These are phyloP conservation scores for Sarcodon aspratus DNA, from an alignment of 768 basidiomycete species.

Conservation along the genomic window DNA sequence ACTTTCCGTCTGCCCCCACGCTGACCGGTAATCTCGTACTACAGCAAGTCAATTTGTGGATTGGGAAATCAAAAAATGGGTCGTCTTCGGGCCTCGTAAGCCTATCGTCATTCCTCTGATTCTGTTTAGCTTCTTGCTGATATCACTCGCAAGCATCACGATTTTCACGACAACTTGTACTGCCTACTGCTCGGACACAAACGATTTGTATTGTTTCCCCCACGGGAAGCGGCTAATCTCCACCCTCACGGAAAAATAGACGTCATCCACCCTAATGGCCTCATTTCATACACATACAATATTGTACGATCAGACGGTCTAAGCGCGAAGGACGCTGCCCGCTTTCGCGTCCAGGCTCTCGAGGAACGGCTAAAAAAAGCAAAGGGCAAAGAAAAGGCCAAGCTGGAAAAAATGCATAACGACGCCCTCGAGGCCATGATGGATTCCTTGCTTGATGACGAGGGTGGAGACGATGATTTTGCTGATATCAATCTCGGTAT, in stretches of 20 bases:
- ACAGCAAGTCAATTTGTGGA: constrained; percentile 21
- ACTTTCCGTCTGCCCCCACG: constrained; percentile 15
- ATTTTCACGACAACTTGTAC: constrained; percentile 23
- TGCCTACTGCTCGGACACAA: constrained; percentile 17
- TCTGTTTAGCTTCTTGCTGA: not conserved
- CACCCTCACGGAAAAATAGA: constrained; percentile 15
- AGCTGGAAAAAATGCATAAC: constrained; percentile 11
- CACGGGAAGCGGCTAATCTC: constrained; percentile 11
- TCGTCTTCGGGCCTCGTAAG: constrained; percentile 19
- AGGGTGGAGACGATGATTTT: not conserved
- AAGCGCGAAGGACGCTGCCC: constrained; percentile 10
- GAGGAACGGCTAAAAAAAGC: constrained; percentile 10
- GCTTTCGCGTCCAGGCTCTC: constrained; percentile 13
- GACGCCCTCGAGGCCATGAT: constrained; percentile 11
- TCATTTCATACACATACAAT: constrained; percentile 16
- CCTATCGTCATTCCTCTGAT: not conserved
- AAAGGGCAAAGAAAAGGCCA: constrained; percentile 12
- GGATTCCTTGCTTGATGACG: constrained; percentile 15
- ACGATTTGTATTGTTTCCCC: constrained; percentile 20
- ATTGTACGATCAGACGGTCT: constrained; percentile 17
- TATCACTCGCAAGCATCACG: constrained; percentile 13
- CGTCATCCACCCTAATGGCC: constrained; percentile 14
- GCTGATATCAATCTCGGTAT: constrained; percentile 8
- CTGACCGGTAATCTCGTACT: constrained; percentile 18
- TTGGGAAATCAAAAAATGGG: constrained; percentile 16